Base-by-base conservation (phyloP, 75 land plant species). In the Pinus taeda region DNA sequence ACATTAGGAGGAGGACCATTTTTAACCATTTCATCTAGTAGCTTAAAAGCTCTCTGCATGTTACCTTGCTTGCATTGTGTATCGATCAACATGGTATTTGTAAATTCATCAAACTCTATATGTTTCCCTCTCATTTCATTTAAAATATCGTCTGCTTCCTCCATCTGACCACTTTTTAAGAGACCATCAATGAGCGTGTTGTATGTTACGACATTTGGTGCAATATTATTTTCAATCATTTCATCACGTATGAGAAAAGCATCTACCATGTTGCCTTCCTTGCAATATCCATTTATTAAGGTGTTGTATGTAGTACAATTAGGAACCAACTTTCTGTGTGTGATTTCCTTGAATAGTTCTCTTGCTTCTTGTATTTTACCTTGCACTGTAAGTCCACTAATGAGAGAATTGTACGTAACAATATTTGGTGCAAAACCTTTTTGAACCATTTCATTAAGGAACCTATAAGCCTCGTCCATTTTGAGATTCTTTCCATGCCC, bases 21-120 rank as follows among this genome's bases (percentile, higher is more conserved):
- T 4, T 15, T 42, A 21, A 37, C 59, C 82, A 82, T 80, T 49
- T 76, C 60, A 58, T 75, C 73, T 15, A 85, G 53, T 7, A 88
- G 55, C 15, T 79, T 17, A 26, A 74, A 49, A 56, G 80, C 90
- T 17, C 67, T 49, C 79, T 77, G 60, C 33, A 77, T 53, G 15
- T 74, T 55, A 29, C 88, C 82, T 20, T 33, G 36, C 61, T 59
- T 86, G 56, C 75, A 72, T 15, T 79, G 60, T 12, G 82, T 77
- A 36, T 75, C 74, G 57, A 88, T 74, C 26, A 88, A 66, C 13
- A 59, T 81, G 71, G 74, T 83, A 60, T 72, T 83, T 6, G 83
- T 83, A 21, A 83, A 29, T 5, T 74, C 77, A 76, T 86, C 80
- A 39, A 79, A 81, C 59, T 55, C 77, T 20, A 81, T 22, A 3